These are phyloP conservation scores for Penicillium sp. DNA, from an alignment of 2,329 filamentous ascomycete species.

Conservation along the genomic window DNA sequence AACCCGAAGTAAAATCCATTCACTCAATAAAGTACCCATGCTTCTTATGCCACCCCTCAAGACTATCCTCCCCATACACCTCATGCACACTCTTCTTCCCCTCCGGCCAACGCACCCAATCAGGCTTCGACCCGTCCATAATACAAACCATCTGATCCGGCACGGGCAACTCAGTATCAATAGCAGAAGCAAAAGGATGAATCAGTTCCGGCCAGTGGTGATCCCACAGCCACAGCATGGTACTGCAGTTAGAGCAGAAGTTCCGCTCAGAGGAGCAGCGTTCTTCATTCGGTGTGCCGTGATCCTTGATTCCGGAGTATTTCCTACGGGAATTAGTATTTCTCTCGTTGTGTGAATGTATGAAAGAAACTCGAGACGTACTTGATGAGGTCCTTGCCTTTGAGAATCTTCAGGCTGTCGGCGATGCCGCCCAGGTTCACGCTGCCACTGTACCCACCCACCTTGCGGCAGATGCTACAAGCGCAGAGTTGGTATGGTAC, in stretches of 20 bases:
- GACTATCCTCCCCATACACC: slow-evolving; percentile 35
- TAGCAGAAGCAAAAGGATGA: slow-evolving; percentile 48
- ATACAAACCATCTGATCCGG: slow-evolving; percentile 48
- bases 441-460: slow-evolving; percentile 43
- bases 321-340: slow-evolving; percentile 31
- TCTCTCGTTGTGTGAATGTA: background rate
- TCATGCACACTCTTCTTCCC: slow-evolving; percentile 44
- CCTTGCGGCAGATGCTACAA: slow-evolving; percentile 48
- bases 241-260: slow-evolving; percentile 46
- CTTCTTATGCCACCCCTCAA: slow-evolving; percentile 47
- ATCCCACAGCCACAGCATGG: slow-evolving; percentile 48
- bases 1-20: background rate
- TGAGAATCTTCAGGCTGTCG: slow-evolving; percentile 39
- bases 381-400: slow-evolving; percentile 45
- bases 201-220: slow-evolving; percentile 46
- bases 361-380: slow-evolving; percentile 19
- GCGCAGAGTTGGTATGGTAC: slow-evolving; percentile 48
- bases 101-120: slow-evolving; percentile 46
- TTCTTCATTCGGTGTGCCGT: slow-evolving; percentile 38
- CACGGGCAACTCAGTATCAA: slow-evolving; percentile 44
- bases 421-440: slow-evolving; percentile 47
- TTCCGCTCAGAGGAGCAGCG: slow-evolving; percentile 43
- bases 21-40: slow-evolving; percentile 32
- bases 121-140: slow-evolving; percentile 42
- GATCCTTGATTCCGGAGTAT: slow-evolving; percentile 43